Percentiles rank a stretch among this genome's conserved stretches.
phyloP scores from a whole-genome alignment of 1,284 basidiomycete genomes.

The Trichosporon coremiiforme region DNA sequence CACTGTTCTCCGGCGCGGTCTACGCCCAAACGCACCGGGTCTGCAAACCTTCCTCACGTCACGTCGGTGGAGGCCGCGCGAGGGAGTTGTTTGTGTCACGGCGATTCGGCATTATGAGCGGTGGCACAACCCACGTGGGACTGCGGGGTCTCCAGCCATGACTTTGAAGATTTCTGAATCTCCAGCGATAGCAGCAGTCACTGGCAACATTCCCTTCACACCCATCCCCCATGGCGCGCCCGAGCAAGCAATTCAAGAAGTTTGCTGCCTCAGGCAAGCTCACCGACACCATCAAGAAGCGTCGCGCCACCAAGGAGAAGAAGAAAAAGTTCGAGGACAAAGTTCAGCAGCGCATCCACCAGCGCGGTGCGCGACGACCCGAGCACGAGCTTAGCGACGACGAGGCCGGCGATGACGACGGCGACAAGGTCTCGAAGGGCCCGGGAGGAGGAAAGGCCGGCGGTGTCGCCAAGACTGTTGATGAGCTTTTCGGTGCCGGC shows the following conservation, averaged over 20 bases:
- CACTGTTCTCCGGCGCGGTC: too few species aligned
- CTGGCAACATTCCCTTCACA: constrained; percentile 18
- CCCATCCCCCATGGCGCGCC: constrained; percentile 61
- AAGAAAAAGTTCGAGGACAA: constrained; percentile 70
- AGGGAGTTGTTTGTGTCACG: background rate
- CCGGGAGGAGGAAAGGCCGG: constrained; percentile 45
- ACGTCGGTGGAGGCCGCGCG: too few species aligned
- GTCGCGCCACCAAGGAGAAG: constrained; percentile 73
- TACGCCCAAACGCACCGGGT: too few species aligned
- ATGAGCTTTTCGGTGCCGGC: constrained; percentile 70
- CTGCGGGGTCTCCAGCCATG: constrained; percentile 7
- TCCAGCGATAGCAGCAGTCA: constrained; percentile 9
- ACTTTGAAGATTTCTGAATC: constrained; percentile 10
- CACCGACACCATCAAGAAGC: constrained; percentile 76
- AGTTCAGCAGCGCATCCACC: constrained; percentile 46
- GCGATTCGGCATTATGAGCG: background rate
- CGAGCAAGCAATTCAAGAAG: constrained; percentile 76
- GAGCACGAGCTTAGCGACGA: constrained; percentile 57
- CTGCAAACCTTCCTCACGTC: too few species aligned
- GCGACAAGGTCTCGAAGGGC: constrained; percentile 55
- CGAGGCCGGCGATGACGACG: constrained; percentile 52
- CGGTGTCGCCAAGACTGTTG: constrained; percentile 64
- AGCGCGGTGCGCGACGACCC: constrained; percentile 46
- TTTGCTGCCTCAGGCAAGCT: constrained; percentile 84
- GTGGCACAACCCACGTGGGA: background rate